phyloP scores from a whole-genome alignment of 306 rosid species.

The Cajanus cajan region DNA sequence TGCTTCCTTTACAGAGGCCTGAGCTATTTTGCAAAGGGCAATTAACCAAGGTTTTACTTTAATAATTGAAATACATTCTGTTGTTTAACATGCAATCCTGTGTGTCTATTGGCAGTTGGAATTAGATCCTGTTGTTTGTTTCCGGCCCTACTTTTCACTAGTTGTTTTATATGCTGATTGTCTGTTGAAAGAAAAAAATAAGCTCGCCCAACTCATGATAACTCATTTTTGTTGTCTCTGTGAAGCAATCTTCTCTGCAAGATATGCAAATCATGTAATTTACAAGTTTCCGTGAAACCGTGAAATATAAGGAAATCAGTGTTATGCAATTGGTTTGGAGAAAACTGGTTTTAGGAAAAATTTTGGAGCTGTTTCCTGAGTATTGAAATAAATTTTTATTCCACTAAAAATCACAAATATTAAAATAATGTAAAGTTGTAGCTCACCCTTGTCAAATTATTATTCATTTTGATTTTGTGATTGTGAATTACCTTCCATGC shows the following conservation, averaged over 20 bases:
- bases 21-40: slow-evolving; percentile 99
- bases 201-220: neutral
- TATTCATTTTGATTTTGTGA: slow-evolving; percentile 7
- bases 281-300: neutral
- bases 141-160: neutral
- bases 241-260: neutral
- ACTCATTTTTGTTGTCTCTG: neutral
- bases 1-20: slow-evolving; percentile 99
- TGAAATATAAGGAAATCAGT: neutral
- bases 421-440: neutral
- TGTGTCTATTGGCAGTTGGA: slow-evolving; percentile 12
- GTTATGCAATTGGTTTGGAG: neutral
- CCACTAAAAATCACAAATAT: neutral
- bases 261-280: neutral
- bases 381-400: neutral
- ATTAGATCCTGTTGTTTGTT: slow-evolving; percentile 15
- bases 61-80: neutral
- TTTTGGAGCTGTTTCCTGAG: neutral
- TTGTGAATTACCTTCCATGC: slow-evolving; percentile 33
- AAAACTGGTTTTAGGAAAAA: neutral
- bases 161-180: neutral
- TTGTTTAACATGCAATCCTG: slow-evolving; percentile 3
- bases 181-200: neutral
- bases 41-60: slow-evolving; percentile 78
- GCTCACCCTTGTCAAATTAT: neutral